Percentiles rank a stretch among this genome's conserved stretches.
Evolutionary conservation across 805 yeast genomes (phyloP).

Genomic region (Maudiozyma serrabonitensis): DNA sequence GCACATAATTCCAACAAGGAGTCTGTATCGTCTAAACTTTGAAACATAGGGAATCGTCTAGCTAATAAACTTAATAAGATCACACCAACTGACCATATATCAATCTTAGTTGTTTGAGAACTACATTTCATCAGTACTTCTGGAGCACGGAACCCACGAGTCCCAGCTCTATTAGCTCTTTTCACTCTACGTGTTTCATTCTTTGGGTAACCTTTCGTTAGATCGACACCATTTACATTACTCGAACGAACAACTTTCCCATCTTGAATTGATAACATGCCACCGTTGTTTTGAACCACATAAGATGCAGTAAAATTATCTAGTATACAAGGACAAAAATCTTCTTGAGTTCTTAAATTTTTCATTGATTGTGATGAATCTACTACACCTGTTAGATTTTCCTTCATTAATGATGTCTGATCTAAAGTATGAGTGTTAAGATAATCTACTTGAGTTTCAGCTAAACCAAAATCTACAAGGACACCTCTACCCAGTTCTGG

Average conservation of each 20-base stretch:
- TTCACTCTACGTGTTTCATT: conserved; percentile 82
- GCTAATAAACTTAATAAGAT: conserved; percentile 69
- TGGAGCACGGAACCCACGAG: conserved; percentile 91
- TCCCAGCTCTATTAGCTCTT: conserved; percentile 94
- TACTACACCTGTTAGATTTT: neutral
- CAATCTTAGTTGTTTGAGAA: conserved; percentile 72
- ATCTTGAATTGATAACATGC: conserved; percentile 25
- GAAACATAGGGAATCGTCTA: conserved; percentile 85
- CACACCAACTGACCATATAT: conserved; percentile 90
- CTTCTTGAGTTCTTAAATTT: conserved; percentile 23
- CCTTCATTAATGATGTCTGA: neutral
- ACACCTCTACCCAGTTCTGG: conserved; percentile 71
- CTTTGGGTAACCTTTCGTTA: conserved; percentile 65
- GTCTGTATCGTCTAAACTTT: conserved; percentile 87
- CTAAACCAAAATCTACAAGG: conserved; percentile 85
- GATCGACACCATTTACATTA: conserved; percentile 29
- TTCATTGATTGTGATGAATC: conserved; percentile 4
- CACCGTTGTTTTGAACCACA: conserved; percentile 8
- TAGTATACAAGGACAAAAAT: conserved; percentile 48
- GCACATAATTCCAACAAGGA: conserved; percentile 78
- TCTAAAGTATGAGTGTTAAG: neutral
- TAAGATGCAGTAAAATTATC: conserved; percentile 20
- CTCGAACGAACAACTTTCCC: conserved; percentile 25
- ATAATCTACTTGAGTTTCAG: conserved; percentile 45
- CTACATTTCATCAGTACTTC: conserved; percentile 83